Base-by-base conservation (phyloP, 768 basidiomycete species). In the Leccinum truebloodii region DNA sequence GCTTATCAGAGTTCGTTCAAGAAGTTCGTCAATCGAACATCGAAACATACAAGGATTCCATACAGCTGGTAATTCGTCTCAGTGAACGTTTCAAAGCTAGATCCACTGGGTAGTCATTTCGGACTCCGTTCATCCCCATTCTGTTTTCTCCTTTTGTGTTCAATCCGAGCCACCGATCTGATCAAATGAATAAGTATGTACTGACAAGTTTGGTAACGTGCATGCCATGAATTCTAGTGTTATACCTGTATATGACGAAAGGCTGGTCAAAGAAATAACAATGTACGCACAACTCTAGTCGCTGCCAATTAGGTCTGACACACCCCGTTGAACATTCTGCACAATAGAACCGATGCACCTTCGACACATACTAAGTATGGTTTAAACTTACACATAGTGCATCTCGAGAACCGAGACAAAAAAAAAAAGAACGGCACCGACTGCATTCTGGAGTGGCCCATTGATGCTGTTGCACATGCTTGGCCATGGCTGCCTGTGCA, bases 401-500 rank as follows among this genome's bases (percentile, higher is more conserved):
- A 41, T n/a, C 16, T n/a, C n/a, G 7, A 16, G 9, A 41, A 41
- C 4, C 41, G n/a, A n/a, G 41, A n/a, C 18, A 24, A 24, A 39
- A 24, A 24, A 41, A 41, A 10, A 39, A 39, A 39, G 7, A n/a
- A 41, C 18, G 5, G 3, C 41, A 41, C 41, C n/a, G 41, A 41
- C 18, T 41, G 41, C 41, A 41, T 41, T 41, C 9, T n/a, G 41
- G n/a, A n/a, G 41, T n/a, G 41, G n/a, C n/a, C 39, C 39, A 39
- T 39, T 18, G 39, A n/a, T 41, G n/a, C 18, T n/a, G n/a, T 41
- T 41, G 48, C 48, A 16, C 22, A 24, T 54, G 46, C 55, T 78
- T 71, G 8, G 69, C 65, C 58, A 75, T 66, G 14, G 57, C 49
- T 49, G 22, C 14, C 13, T 13, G 22, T 52, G 13, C 49, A 51